These are phyloP conservation scores for Poa annua DNA, from an alignment of 176 grass and related monocot species.

Conservation along the genomic window DNA sequence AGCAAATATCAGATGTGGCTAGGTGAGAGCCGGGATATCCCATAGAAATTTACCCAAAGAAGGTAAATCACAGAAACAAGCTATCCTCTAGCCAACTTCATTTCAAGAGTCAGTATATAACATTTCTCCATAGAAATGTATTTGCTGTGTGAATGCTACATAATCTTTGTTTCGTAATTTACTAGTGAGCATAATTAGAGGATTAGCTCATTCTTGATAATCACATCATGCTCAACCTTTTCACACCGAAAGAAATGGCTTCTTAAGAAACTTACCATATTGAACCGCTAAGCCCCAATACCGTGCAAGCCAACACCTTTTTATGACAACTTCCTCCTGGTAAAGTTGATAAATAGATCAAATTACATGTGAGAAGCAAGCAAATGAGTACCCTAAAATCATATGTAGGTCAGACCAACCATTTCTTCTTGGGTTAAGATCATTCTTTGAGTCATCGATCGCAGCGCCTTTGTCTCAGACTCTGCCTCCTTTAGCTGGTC, in stretches of 20 bases:
- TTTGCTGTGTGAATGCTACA: slow-evolving; percentile 11
- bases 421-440: slow-evolving; percentile 95
- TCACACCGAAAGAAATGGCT: background rate
- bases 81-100: slow-evolving; percentile 1
- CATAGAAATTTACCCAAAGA: slow-evolving; percentile 35
- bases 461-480: slow-evolving; percentile 75
- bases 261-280: slow-evolving; percentile 69
- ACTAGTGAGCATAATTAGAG: background rate
- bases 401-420: slow-evolving; percentile 59
- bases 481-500: slow-evolving; percentile 83
- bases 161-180: slow-evolving; percentile 36
- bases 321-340: slow-evolving; percentile 97
- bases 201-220: slow-evolving; percentile 25
- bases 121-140: background rate
- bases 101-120: slow-evolving; percentile 34
- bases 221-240: background rate
- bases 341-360: slow-evolving; percentile 41
- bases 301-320: slow-evolving; percentile 99
- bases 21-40: slow-evolving; percentile 13
- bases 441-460: slow-evolving; percentile 95
- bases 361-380: slow-evolving; percentile 36
- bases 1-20: slow-evolving; percentile 12
- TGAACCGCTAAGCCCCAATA: slow-evolving; percentile 98
- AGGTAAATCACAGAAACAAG: slow-evolving; percentile 2
- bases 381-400: background rate